Percentiles rank a stretch among this genome's conserved stretches.
phyloP scores from a whole-genome alignment of 2,329 filamentous ascomycete species.

The Aspergillus hortae region DNA sequence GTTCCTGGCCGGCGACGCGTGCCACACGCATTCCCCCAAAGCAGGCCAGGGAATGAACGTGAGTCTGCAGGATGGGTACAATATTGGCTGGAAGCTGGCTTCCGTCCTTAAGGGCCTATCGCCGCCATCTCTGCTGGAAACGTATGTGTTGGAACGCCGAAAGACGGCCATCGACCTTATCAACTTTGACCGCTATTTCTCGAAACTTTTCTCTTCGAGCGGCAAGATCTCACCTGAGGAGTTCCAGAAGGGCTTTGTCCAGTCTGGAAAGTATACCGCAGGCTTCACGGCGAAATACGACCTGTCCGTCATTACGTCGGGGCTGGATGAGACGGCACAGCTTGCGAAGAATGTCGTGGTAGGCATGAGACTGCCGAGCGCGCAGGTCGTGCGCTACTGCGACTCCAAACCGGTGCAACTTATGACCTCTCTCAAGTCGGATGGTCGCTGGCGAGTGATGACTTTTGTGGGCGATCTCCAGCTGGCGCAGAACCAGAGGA shows the following conservation, averaged over 20 bases:
- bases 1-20: slow-evolving; percentile 69
- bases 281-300: slow-evolving; percentile 57
- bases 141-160: slow-evolving; percentile 53
- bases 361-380: slow-evolving; percentile 51
- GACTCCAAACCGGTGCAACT: slow-evolving; percentile 58
- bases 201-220: slow-evolving; percentile 51
- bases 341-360: slow-evolving; percentile 38
- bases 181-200: slow-evolving; percentile 56
- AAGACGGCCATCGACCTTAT: slow-evolving; percentile 57
- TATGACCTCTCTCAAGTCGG: slow-evolving; percentile 47
- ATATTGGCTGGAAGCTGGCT: slow-evolving; percentile 59
- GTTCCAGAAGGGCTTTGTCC: slow-evolving; percentile 56
- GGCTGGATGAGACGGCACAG: slow-evolving; percentile 29
- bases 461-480: slow-evolving; percentile 47
- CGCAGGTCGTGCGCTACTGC: slow-evolving; percentile 57
- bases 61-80: slow-evolving; percentile 57
- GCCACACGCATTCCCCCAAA: slow-evolving; percentile 67
- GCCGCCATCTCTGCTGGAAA: slow-evolving; percentile 44
- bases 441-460: slow-evolving; percentile 52
- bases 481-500: slow-evolving; percentile 18
- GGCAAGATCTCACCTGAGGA: slow-evolving; percentile 43
- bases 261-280: slow-evolving; percentile 58
- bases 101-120: slow-evolving; percentile 47
- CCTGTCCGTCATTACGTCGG: slow-evolving; percentile 46
- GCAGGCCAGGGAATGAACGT: slow-evolving; percentile 61